Percentiles rank a stretch among this genome's conserved stretches.
Conservation (phyloP, 2,329 filamentous ascomycete genomes). For the Knoxdaviesia proteae region DNA sequence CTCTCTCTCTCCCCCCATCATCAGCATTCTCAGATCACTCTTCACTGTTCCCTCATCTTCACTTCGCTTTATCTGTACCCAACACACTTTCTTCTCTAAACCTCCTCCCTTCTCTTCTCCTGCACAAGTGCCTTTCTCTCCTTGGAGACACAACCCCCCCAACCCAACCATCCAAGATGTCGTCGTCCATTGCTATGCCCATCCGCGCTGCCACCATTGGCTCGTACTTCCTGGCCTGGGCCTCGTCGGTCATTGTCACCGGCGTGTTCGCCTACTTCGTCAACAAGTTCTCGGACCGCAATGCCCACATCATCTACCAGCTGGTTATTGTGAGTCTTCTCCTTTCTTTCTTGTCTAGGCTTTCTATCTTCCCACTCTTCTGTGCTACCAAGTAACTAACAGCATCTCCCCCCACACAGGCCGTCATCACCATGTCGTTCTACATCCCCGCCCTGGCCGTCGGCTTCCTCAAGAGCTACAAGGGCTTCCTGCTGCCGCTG, state of each 20-base stretch:
- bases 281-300: conserved; percentile 3
- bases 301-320: conserved; percentile 8
- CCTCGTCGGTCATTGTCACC: conserved; percentile 8
- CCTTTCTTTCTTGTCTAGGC: not conserved
- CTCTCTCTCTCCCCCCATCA: no score
- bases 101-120: not conserved
- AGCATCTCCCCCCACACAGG: conserved; percentile 2
- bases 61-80: no score
- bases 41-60: no score
- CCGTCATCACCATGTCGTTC: conserved; percentile 7
- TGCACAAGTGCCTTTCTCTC: not conserved
- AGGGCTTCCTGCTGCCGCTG: conserved; percentile 7
- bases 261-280: conserved; percentile 9
- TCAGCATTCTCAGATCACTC: no score
- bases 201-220: conserved; percentile 2
- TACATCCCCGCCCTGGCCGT: conserved; percentile 7
- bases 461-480: conserved; percentile 6
- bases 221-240: conserved; percentile 8
- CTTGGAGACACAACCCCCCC: not conserved
- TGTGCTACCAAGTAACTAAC: not conserved
- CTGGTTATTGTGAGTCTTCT: conserved; percentile 7
- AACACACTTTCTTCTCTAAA: not conserved
- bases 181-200: not conserved
- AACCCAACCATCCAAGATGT: not conserved
- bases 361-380: not conserved